Base-by-base conservation (phyloP, 139 green algal genomes). In the Picochlorum sp. region DNA sequence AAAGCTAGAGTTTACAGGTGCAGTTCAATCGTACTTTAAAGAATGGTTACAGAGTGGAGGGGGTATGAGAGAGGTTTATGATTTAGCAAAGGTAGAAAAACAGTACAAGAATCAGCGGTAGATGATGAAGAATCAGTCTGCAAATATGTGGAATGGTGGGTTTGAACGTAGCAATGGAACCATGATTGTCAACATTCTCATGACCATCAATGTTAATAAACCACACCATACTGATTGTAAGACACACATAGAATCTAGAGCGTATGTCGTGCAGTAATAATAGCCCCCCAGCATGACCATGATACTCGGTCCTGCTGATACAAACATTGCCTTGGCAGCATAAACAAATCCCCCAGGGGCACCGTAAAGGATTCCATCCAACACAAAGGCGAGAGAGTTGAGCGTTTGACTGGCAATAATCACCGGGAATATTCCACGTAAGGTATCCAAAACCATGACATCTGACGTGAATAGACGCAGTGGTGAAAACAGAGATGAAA, bases 21-120 rank as follows among this genome's bases (percentile, higher is more conserved):
- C 86, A 23, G 92, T 96, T 31, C 88, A 95, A 73, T 67, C 77
- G 10, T 76, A 90, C 70, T 96, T 96, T 75, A 90, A 93, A 70
- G 89, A 95, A 16, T 96, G 89, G 89, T 77, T 95, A 54, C 65
- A 84, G 47, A 65, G 70, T 16, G 79, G 63, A 4, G 81, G 78
- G 23, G 75, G 71, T 57, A 90, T 92, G 68, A 76, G 85, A 16
- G 60, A 86, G 66, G 79, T 92, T 44, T 95, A 93, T 54, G 88
- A 95, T 69, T 73, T 95, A 15, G 86, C 85, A 2, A 79, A 85
- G 8, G 69, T 88, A 41, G 88, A 95, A 59, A 65, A 74, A 20
- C 81, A 86, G 4, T 69, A 83, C 9, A 57, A 14, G 14, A 54
- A 54, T 26, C 51, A 30, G 20, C 51, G 23, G 7, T 34, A 30